These are phyloP conservation scores for Tricholoma terreum DNA, from an alignment of 768 basidiomycete genomes.

Conservation along the genomic window DNA sequence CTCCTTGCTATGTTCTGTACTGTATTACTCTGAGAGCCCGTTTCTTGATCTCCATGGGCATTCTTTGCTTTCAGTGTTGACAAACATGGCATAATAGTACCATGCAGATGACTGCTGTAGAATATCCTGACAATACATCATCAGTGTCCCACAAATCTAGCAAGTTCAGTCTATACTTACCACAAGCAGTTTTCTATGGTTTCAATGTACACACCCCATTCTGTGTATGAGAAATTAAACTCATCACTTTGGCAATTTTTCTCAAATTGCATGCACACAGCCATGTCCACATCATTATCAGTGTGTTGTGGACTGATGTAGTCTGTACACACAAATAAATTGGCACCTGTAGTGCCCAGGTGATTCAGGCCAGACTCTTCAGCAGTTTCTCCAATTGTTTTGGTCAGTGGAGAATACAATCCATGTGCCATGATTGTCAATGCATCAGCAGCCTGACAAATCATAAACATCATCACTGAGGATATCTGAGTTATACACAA, in stretches of 20 bases:
- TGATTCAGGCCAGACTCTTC: background rate
- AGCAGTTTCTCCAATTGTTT: background rate
- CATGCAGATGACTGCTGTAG: background rate
- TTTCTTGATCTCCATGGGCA: background rate
- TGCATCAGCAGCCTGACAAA: background rate
- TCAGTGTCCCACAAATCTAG: background rate
- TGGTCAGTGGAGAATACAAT: conserved; percentile 1
- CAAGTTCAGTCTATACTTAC: background rate
- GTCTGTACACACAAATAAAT: background rate
- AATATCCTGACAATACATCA: background rate
- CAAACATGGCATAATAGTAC: background rate
- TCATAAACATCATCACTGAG: background rate
- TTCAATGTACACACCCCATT: conserved; percentile 4
- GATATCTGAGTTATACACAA: background rate
- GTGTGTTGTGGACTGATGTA: conserved; percentile 2
- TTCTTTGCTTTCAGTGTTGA: background rate
- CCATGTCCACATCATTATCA: background rate
- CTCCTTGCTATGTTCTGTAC: background rate
- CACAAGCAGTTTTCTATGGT: conserved; percentile 1
- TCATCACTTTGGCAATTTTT: background rate
- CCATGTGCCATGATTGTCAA: background rate
- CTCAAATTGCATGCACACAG: conserved; percentile 4
- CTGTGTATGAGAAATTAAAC: background rate
- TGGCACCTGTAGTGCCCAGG: conserved; percentile 1
- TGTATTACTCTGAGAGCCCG: background rate